These are phyloP conservation scores for Daldinia vernicosa DNA, from an alignment of 495 filamentous ascomycete genomes.

Conservation along the genomic window DNA sequence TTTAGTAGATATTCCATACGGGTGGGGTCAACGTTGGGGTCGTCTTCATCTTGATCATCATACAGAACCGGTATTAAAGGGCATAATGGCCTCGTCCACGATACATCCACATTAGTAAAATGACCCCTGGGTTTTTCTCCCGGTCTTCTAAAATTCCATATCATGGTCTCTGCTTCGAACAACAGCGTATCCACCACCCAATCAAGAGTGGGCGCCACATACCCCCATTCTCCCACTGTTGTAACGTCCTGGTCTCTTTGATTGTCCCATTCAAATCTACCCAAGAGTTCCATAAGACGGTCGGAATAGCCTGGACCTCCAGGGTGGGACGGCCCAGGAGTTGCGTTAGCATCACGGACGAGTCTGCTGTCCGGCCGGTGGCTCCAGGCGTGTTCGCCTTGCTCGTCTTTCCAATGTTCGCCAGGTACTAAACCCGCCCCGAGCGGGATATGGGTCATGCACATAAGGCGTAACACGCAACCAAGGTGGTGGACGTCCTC, in stretches of 20 bases:
- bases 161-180: not conserved
- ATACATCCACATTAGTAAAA: not conserved
- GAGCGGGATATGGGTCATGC: conserved; percentile 15
- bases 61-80: not conserved
- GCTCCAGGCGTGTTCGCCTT: not conserved
- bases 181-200: not conserved
- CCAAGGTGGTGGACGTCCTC: conserved; percentile 17
- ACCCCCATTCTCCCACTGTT: rapidly evolving
- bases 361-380: conserved; percentile 15
- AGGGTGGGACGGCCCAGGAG: not conserved
- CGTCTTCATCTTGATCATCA: not conserved
- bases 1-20: not conserved
- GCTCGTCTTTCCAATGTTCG: not conserved
- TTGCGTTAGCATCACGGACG: not conserved
- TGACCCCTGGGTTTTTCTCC: not conserved
- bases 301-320: not conserved
- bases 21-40: not conserved
- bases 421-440: not conserved
- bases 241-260: not conserved
- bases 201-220: not conserved
- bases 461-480: conserved; percentile 10
- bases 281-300: not conserved
- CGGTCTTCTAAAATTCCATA: not conserved
- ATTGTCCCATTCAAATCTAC: not conserved
- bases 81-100: not conserved